These are phyloP conservation scores for Russula earlei DNA, from an alignment of 768 basidiomycete genomes.

Conservation along the genomic window DNA sequence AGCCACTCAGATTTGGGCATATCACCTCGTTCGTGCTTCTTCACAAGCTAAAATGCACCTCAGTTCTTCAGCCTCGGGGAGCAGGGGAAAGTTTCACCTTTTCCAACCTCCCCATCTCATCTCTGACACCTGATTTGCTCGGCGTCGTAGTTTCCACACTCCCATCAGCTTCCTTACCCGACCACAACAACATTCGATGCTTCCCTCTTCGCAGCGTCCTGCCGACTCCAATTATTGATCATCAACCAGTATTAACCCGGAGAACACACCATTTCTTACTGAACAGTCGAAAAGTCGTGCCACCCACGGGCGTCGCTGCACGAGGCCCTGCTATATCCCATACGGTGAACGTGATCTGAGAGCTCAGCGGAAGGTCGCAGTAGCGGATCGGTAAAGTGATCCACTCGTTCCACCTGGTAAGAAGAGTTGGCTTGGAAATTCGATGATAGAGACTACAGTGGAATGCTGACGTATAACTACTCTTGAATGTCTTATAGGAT, in stretches of 20 bases:
- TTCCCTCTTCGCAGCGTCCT: slow-evolving; percentile 90
- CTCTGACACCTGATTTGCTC: slow-evolving; percentile 68
- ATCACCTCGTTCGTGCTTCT: slow-evolving; percentile 94
- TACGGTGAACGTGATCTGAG: slow-evolving; percentile 88
- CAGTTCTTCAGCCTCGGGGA: not conserved
- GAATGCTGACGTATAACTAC: slow-evolving; percentile 54
- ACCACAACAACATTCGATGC: slow-evolving; percentile 81
- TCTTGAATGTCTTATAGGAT: slow-evolving; percentile 87
- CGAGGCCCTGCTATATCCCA: slow-evolving; percentile 91
- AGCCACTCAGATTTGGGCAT: slow-evolving; percentile 93
- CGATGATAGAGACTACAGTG: not conserved
- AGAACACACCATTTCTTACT: slow-evolving; percentile 77
- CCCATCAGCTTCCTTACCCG: slow-evolving; percentile 77
- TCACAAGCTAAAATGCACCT: slow-evolving; percentile 51
- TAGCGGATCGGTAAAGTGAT: slow-evolving; percentile 87
- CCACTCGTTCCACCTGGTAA: slow-evolving; percentile 87
- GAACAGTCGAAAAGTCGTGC: slow-evolving; percentile 84
- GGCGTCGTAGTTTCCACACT: slow-evolving; percentile 75
- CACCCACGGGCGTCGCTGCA: slow-evolving; percentile 75
- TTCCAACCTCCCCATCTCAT: slow-evolving; percentile 94
- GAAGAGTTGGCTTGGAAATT: not conserved
- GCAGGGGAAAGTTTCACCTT: slow-evolving; percentile 42
- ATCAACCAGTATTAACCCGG: not conserved
- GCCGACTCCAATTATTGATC: not conserved
- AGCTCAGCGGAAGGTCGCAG: slow-evolving; percentile 81